Percentiles rank a stretch among this genome's conserved stretches.
Conservation (phyloP, 1,139 yeast genomes). For the Pichia kudriavzevii region DNA sequence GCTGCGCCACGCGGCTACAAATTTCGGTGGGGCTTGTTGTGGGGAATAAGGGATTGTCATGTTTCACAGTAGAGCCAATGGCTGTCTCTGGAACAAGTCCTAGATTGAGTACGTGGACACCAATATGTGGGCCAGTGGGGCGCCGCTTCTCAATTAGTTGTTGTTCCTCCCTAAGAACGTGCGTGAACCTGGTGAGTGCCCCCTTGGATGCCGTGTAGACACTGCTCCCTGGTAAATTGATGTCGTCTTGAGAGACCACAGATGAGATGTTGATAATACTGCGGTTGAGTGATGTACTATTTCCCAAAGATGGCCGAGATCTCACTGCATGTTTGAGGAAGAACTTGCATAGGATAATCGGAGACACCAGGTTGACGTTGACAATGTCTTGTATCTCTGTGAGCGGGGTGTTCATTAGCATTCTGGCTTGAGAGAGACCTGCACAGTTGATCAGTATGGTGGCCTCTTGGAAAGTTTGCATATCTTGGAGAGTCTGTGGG, state of each 20-base stretch:
- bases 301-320: no score
- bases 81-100: constrained; percentile 69
- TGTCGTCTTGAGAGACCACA: constrained; percentile 40
- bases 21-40: no score
- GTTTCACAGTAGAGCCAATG: constrained; percentile 46
- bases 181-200: constrained; percentile 64
- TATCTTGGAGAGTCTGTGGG: constrained; percentile 15
- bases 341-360: constrained; percentile 52
- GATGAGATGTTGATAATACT: constrained; percentile 66
- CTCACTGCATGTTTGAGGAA: constrained; percentile 33
- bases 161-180: constrained; percentile 56
- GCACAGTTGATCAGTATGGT: constrained; percentile 71
- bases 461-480: constrained; percentile 17
- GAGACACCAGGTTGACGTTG: constrained; percentile 55
- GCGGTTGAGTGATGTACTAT: constrained; percentile 3
- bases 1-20: constrained; percentile 2
- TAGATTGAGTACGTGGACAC: constrained; percentile 66
- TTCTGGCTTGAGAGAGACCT: constrained; percentile 60
- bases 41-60: no score
- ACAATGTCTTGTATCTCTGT: constrained; percentile 43
- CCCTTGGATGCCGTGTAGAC: constrained; percentile 80
- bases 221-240: constrained; percentile 52
- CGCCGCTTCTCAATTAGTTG: constrained; percentile 28
- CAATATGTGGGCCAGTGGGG: constrained; percentile 23
- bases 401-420: constrained; percentile 41